Conservation (phyloP, 2,329 filamentous ascomycete species). For the Alternaria ventricosa region DNA sequence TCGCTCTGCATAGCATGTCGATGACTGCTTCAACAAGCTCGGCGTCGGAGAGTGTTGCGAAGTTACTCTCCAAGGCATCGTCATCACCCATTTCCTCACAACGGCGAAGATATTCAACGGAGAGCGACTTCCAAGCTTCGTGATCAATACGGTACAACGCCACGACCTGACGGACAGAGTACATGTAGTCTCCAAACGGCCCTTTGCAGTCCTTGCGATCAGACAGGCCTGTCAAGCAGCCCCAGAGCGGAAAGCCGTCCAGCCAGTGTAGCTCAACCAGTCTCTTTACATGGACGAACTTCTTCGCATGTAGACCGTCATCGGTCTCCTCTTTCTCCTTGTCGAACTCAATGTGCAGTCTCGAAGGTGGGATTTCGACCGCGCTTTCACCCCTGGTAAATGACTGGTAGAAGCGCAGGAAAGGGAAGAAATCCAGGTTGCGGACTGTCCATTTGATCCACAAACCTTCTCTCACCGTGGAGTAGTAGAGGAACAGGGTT, state of each 20-base stretch:
- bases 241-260: constrained; percentile 1
- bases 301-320: background rate
- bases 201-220: background rate
- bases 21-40: constrained; percentile 2
- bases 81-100: background rate
- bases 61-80: background rate
- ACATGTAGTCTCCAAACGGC: constrained; percentile 1
- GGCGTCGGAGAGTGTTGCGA: background rate
- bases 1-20: background rate
- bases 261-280: constrained; percentile 11
- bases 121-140: background rate
- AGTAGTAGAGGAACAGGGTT: background rate
- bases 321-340: background rate
- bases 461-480: background rate
- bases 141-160: background rate
- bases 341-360: background rate
- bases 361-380: background rate
- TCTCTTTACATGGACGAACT: background rate
- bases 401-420: constrained; percentile 1
- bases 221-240: background rate
- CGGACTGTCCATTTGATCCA: background rate
- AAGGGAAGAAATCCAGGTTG: constrained; percentile 1
- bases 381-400: background rate
- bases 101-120: background rate
- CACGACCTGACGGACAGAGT: constrained; percentile 7